Base-by-base conservation (phyloP, 495 filamentous ascomycete species). In the Aspergillus sclerotiicarbonarius region DNA sequence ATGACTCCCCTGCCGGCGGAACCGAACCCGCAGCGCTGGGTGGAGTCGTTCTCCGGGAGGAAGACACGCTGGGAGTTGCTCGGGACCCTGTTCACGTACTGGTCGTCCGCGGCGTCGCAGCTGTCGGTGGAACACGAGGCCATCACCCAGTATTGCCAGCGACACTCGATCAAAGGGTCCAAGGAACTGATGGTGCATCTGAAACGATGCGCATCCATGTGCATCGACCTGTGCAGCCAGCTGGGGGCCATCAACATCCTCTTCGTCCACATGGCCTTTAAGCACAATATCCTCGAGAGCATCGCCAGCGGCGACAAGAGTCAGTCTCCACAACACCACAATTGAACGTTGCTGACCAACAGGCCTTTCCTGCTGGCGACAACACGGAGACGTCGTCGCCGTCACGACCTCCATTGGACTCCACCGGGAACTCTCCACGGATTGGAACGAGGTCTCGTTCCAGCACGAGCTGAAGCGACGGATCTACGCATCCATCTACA, bases 281-380 rank as follows among this genome's bases (percentile, higher is more conserved):
- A 56, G 53, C 53, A 56, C n/a, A 56, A 48, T 48, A 56, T 56
- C 20, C 15, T 56, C 43, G 53, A 56, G 44, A 46, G 39, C 12
- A 48, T 48, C 3, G 31, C 45, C 2, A 33, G 44, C 37, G 53
- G 51, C 3, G 33, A 54, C 20, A 43, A 41, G 20, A 30, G 21
- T 54, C 12, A 30, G 33, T 31, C 19, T 16, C 29, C 10, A 7
- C 33, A 18, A 13, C 33, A 18, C 13, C 6, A 6, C 20, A 25
- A 15, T 7, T 18, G 43, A 29, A n/a, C 43, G 46, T 25, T n/a
- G 13, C 13, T 44, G 18, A 19, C 6, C 12, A n/a, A 6, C 37
- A 54, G 21, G 35, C 3, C 20, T 54, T 3, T 54, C 35, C 6
- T 54, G 37, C 29, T 54, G 52, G 39, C 20, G 52, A 8, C 52